Evolutionary conservation across 495 filamentous ascomycete genomes (phyloP).

Genomic region (Thozetella sp.): DNA sequence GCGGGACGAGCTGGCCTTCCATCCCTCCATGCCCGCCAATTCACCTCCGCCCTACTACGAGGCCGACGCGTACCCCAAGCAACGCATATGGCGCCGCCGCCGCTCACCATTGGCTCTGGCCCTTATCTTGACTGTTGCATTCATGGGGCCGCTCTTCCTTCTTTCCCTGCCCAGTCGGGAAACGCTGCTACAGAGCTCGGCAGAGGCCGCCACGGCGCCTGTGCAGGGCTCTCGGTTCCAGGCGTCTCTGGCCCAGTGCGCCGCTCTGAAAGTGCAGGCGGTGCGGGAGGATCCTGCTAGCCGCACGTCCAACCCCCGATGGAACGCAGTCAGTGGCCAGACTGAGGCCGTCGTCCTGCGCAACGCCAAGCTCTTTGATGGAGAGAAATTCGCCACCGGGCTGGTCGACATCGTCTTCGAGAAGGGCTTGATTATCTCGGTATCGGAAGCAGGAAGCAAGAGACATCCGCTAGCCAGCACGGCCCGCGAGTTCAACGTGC

Average conservation of each 20-base stretch:
- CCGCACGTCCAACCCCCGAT: slow-evolving; percentile 11
- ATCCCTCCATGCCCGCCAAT: neutral
- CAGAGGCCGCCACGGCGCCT: neutral
- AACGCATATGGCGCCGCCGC: neutral
- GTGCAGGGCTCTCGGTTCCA: neutral
- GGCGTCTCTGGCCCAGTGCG: slow-evolving; percentile 5
- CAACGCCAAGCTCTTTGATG: slow-evolving; percentile 39
- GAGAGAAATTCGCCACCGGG: slow-evolving; percentile 21
- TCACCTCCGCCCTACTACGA: slow-evolving; percentile 4
- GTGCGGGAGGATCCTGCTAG: neutral
- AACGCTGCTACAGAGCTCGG: neutral
- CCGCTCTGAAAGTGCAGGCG: neutral
- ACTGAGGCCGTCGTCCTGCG: slow-evolving; percentile 12
- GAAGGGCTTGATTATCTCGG: slow-evolving; percentile 21
- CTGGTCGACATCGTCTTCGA: slow-evolving; percentile 30
- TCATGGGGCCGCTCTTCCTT: neutral
- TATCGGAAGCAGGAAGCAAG: slow-evolving; percentile 9
- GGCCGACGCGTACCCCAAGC: neutral
- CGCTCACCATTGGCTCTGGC: neutral
- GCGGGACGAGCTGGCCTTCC: neutral
- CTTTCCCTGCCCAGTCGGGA: slow-evolving; percentile 1
- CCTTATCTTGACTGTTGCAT: neutral
- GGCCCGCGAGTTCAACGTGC: slow-evolving; percentile 28
- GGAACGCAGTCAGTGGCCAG: slow-evolving; percentile 7
- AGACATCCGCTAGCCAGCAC: slow-evolving; percentile 4